phyloP scores from a whole-genome alignment of 2,329 filamentous ascomycete species.

The Phaeosphaeria sp. region DNA sequence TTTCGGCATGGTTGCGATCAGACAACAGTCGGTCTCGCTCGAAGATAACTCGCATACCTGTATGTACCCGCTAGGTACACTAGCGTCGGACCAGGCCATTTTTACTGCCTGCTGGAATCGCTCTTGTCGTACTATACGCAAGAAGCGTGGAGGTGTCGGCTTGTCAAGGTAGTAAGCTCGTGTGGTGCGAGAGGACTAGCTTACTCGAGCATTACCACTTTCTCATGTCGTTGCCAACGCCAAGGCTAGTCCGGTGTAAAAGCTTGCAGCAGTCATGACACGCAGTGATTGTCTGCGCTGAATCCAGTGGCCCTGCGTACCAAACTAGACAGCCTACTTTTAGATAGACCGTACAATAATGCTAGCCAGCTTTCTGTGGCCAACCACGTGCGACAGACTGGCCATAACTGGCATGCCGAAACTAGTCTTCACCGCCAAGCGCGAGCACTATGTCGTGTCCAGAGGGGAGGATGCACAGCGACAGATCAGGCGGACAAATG shows the following conservation, averaged over 20 bases:
- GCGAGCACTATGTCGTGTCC: background rate
- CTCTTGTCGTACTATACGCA: too few species aligned
- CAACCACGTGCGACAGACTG: background rate
- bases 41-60: too few species aligned
- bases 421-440: background rate
- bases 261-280: background rate
- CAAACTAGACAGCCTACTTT: background rate
- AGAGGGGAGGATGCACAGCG: background rate
- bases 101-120: too few species aligned
- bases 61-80: too few species aligned
- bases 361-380: background rate
- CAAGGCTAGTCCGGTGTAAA: background rate
- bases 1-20: too few species aligned
- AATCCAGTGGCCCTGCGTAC: background rate
- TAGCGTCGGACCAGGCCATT: too few species aligned
- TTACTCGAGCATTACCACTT: too few species aligned
- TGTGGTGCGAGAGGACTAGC: too few species aligned
- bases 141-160: too few species aligned
- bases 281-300: background rate
- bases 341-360: background rate
- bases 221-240: too few species aligned
- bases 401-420: background rate
- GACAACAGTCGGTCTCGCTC: too few species aligned
- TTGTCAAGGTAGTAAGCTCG: too few species aligned
- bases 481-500: background rate